Conservation (phyloP, 192 early-diverging fungal species). For the Gryganskiella cystojenkinii region DNA sequence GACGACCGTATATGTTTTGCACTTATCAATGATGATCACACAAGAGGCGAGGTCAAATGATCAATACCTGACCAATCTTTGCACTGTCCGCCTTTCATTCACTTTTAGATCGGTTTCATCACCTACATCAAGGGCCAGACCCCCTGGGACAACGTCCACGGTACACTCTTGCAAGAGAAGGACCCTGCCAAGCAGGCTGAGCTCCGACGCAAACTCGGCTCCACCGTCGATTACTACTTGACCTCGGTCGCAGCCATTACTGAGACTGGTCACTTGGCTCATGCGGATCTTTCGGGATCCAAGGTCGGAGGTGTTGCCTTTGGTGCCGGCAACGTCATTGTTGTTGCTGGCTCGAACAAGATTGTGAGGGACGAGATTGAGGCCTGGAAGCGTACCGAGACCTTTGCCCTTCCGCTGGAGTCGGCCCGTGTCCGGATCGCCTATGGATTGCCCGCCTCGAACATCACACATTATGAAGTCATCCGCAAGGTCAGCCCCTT, state of each 20-base stretch:
- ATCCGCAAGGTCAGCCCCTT: slow-evolving; percentile 32
- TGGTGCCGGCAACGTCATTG: slow-evolving; percentile 33
- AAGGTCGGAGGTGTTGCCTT: slow-evolving; percentile 50
- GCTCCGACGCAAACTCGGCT: slow-evolving; percentile 43
- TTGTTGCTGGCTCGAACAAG: slow-evolving; percentile 55
- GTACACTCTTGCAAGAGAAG: slow-evolving; percentile 33
- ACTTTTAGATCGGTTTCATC: slow-evolving; percentile 54
- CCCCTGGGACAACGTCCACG: slow-evolving; percentile 52
- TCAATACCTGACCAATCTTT: neutral
- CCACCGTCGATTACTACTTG: slow-evolving; percentile 54
- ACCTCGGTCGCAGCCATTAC: slow-evolving; percentile 50
- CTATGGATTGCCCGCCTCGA: slow-evolving; percentile 43
- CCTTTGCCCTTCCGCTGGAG: slow-evolving; percentile 38
- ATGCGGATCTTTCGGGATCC: slow-evolving; percentile 49
- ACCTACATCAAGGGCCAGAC: slow-evolving; percentile 55
- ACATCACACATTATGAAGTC: slow-evolving; percentile 31
- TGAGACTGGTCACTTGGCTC: slow-evolving; percentile 39
- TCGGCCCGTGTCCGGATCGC: slow-evolving; percentile 50
- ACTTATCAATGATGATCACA: neutral
- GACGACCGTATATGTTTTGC: neutral
- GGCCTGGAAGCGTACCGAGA: slow-evolving; percentile 38
- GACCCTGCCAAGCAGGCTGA: slow-evolving; percentile 48
- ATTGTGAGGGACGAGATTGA: slow-evolving; percentile 54
- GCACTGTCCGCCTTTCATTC: neutral
- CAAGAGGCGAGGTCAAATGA: neutral